A percentile compares a stretch with the other conserved stretches of the same genome.
These are phyloP conservation scores for Paulownia fortunei DNA, from an alignment of 257 asterid genomes.

Conservation along the genomic window DNA sequence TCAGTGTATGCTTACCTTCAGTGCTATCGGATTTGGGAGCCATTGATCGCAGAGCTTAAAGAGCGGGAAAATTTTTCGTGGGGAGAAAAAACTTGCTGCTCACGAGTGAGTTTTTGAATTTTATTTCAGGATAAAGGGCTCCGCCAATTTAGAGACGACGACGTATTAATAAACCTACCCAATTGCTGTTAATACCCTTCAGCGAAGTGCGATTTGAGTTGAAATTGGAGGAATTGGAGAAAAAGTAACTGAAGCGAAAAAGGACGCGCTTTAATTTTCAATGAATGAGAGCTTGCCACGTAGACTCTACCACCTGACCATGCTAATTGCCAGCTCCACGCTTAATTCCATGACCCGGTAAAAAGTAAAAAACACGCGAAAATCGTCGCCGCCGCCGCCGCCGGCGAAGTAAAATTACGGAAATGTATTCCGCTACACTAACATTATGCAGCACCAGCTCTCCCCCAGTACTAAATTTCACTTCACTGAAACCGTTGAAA, in stretches of 20 bases:
- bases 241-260: conserved; percentile 26
- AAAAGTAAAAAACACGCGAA: neutral
- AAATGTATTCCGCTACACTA: conserved; percentile 31
- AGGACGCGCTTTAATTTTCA: neutral
- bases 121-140: neutral
- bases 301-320: neutral
- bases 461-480: conserved; percentile 14
- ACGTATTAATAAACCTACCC: neutral
- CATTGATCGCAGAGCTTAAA: conserved; percentile 50
- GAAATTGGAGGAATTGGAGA: conserved; percentile 18
- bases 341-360: neutral
- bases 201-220: neutral
- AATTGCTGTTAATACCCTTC: neutral
- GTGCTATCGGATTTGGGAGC: conserved; percentile 89
- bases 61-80: conserved; percentile 51
- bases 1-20: conserved; percentile 70
- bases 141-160: conserved; percentile 12
- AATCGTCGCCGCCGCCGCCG: conserved; percentile 13
- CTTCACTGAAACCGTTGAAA: conserved; percentile 20
- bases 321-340: neutral
- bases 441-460: conserved; percentile 26
- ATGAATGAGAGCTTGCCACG: conserved; percentile 40
- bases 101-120: conserved; percentile 22
- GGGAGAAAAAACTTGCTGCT: conserved; percentile 22
- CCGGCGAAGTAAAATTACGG: conserved; percentile 1